These are phyloP conservation scores for Dysphania ambrosioides DNA, from an alignment of 148 eudicot species.

Conservation along the genomic window DNA sequence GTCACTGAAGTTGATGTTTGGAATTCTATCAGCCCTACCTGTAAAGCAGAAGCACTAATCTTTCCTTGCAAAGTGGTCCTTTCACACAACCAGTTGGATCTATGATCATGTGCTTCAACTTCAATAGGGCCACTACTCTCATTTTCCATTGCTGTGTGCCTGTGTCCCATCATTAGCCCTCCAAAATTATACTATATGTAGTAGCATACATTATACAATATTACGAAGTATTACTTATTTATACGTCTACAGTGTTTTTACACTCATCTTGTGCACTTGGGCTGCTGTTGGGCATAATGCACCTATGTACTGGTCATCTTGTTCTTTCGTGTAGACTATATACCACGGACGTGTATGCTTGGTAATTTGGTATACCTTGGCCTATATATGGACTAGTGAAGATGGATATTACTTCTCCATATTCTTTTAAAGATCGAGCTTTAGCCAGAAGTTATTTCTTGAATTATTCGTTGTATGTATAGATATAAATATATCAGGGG, in stretches of 20 bases:
- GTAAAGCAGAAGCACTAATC: constrained; percentile 31
- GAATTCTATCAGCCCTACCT: constrained; percentile 18
- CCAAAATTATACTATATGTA: background rate
- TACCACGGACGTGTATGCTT: no score
- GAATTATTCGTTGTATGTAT: no score
- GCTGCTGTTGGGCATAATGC: no score
- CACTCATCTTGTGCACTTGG: constrained; percentile 19
- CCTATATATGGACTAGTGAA: no score
- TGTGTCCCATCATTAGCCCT: constrained; percentile 22
- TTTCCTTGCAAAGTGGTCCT: constrained; percentile 23
- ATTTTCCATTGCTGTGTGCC: constrained; percentile 20
- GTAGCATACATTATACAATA: constrained; percentile 1
- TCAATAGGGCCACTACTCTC: constrained; percentile 10
- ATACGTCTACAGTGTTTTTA: background rate
- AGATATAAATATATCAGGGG: no score
- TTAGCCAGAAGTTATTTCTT: no score
- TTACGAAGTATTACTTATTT: background rate
- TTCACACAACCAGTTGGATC: constrained; percentile 19
- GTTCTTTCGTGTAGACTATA: no score
- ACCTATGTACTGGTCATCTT: constrained; percentile 8
- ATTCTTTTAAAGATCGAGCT: no score
- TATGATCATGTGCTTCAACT: constrained; percentile 24
- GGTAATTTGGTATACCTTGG: no score
- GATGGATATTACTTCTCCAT: no score
- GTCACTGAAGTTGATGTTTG: constrained; percentile 10